A percentile compares a stretch with the other conserved stretches of the same genome.
These are phyloP conservation scores for Lentinula sp. DNA, from an alignment of 768 basidiomycete species.

Conservation along the genomic window DNA sequence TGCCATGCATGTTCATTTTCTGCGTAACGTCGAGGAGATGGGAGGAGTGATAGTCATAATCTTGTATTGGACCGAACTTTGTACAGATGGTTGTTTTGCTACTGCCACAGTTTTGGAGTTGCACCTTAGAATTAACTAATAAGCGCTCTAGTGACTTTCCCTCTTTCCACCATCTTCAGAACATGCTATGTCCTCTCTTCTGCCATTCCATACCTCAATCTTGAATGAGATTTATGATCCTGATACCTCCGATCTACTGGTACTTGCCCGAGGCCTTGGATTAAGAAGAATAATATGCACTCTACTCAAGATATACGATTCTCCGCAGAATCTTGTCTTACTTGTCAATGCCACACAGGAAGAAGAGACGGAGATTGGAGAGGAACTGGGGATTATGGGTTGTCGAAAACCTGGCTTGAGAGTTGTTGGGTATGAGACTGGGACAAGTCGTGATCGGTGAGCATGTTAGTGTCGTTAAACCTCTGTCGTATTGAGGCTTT, in stretches of 20 bases:
- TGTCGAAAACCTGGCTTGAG: conserved; percentile 82
- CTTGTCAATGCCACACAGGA: conserved; percentile 80
- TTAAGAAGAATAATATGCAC: conserved; percentile 78
- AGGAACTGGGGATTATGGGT: conserved; percentile 90
- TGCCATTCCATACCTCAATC: conserved; percentile 65
- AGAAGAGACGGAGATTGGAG: conserved; percentile 88
- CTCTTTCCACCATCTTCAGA: background rate
- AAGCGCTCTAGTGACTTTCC: no score
- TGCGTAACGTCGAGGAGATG: no score
- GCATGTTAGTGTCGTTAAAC: conserved; percentile 13
- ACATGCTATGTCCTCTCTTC: conserved; percentile 37
- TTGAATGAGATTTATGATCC: conserved; percentile 70
- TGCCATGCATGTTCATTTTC: no score
- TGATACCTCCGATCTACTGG: conserved; percentile 60
- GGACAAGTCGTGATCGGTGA: conserved; percentile 63
- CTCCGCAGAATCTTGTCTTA: conserved; percentile 75
- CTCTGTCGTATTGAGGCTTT: no score
- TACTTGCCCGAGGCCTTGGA: conserved; percentile 89
- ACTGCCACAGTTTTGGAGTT: no score
- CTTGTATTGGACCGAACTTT: no score
- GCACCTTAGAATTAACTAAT: no score
- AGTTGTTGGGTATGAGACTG: conserved; percentile 77
- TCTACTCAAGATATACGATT: conserved; percentile 89
- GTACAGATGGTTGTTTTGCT: no score
- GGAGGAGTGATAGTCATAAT: no score